Evolutionary conservation across 306 rosid species (phyloP).

Genomic region (Astragalus glycyphyllos): DNA sequence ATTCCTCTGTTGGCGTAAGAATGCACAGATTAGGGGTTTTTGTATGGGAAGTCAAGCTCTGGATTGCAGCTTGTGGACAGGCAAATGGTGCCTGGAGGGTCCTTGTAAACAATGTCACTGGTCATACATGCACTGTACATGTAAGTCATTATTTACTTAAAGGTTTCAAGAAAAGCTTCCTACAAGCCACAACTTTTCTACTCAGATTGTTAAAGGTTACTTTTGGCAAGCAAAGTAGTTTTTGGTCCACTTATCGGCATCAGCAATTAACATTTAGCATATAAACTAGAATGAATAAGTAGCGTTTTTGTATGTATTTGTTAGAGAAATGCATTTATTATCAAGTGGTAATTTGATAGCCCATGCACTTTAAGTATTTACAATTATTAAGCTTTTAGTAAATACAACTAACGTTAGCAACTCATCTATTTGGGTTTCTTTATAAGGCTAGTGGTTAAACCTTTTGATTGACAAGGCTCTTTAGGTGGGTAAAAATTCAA

Average conservation of each 20-base stretch:
- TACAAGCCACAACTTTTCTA: constrained; percentile 1
- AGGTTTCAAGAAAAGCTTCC: constrained; percentile 39
- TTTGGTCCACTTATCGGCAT: constrained; percentile 1
- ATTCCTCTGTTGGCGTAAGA: constrained; percentile 85
- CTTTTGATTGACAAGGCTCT: constrained; percentile 8
- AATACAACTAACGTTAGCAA: constrained; percentile 23
- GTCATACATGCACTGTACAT: constrained; percentile 89
- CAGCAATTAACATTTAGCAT: constrained; percentile 9
- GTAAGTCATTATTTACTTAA: constrained; percentile 58
- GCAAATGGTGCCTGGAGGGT: constrained; percentile 96
- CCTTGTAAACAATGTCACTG: constrained; percentile 91
- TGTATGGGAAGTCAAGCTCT: constrained; percentile 97
- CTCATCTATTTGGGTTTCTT: constrained; percentile 33
- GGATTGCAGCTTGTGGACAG: constrained; percentile 76
- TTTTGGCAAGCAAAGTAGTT: constrained; percentile 34
- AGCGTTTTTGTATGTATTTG: constrained; percentile 23
- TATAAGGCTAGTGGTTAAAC: not conserved
- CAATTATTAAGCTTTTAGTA: constrained; percentile 15
- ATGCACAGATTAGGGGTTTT: constrained; percentile 95
- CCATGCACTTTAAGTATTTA: constrained; percentile 10
- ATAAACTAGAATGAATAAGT: not conserved
- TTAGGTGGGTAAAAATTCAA: constrained; percentile 6
- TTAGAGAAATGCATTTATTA: constrained; percentile 9
- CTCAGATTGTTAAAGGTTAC: constrained; percentile 15
- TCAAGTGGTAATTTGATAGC: not conserved